Conservation (phyloP, 1,284 basidiomycete species). For the Psilocybe mexicana region DNA sequence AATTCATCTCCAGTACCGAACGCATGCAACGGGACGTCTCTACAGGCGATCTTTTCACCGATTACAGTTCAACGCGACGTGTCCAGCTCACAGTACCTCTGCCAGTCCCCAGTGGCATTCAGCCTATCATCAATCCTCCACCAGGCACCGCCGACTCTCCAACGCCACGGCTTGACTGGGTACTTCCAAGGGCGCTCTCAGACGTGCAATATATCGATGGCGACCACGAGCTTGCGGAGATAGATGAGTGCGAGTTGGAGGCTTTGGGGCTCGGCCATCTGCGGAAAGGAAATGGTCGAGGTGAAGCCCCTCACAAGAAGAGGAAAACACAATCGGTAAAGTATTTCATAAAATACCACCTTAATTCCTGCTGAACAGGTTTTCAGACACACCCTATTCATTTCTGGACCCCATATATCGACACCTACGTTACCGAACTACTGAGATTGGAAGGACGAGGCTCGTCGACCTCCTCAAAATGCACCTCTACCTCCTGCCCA, state of each 20-base stretch:
- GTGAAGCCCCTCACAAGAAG: not conserved
- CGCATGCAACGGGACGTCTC: no score
- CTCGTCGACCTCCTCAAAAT: not conserved
- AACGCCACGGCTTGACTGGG: not conserved
- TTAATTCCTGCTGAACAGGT: no score
- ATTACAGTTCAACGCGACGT: no score
- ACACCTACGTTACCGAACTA: conserved; percentile 1
- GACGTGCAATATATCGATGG: not conserved
- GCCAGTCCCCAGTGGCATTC: no score
- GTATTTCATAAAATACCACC: not conserved
- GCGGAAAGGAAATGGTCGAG: not conserved
- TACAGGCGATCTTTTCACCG: no score
- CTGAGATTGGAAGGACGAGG: not conserved
- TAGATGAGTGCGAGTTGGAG: not conserved
- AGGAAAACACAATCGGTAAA: not conserved
- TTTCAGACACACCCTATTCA: not conserved
- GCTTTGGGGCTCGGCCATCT: not conserved
- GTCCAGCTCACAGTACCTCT: no score
- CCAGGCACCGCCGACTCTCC: not conserved
- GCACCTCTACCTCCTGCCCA: no score
- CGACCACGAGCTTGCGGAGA: not conserved
- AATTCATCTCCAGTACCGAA: no score
- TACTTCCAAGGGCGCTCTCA: not conserved
- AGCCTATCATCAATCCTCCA: not conserved
- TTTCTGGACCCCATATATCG: not conserved